These are phyloP conservation scores for Colletotrichum tropicale DNA, from an alignment of 2,329 filamentous ascomycete species.

Conservation along the genomic window DNA sequence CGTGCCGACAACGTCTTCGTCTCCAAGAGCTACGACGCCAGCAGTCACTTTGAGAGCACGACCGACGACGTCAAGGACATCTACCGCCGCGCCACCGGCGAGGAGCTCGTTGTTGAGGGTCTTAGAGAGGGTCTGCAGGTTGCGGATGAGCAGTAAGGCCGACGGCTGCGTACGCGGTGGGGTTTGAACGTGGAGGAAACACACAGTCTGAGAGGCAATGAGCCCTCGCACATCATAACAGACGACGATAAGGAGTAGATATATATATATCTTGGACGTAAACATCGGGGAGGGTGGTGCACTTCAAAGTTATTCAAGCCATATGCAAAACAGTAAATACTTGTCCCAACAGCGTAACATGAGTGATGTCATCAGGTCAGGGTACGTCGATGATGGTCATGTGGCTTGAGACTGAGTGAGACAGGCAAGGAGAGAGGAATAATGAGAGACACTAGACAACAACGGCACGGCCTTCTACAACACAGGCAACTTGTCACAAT, in stretches of 20 bases:
- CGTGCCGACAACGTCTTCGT: constrained; percentile 92
- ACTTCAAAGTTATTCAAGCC: constrained; percentile 11
- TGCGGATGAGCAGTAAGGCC: constrained; percentile 63
- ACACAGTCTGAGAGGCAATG: constrained; percentile 13
- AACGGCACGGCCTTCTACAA: neutral
- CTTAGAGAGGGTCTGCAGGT: constrained; percentile 81
- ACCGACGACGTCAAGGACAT: constrained; percentile 94
- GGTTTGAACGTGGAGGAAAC: neutral
- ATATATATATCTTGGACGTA: constrained; percentile 11
- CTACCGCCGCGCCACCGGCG: constrained; percentile 81
- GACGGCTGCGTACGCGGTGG: neutral
- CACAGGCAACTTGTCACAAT: neutral
- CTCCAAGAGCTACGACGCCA: constrained; percentile 98
- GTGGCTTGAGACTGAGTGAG: neutral
- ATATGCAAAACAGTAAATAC: neutral
- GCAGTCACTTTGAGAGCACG: constrained; percentile 93
- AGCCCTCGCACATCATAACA: constrained; percentile 8
- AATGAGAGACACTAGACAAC: neutral
- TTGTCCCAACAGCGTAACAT: neutral
- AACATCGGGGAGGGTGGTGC: constrained; percentile 6
- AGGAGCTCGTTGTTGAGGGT: constrained; percentile 88
- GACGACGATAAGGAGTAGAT: constrained; percentile 14
- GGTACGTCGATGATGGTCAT: neutral
- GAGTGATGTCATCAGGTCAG: neutral
- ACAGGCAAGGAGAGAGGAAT: neutral